Evolutionary conservation across 1,139 yeast species (phyloP), one percentile per base, ranked within the genome.

Genomic region (Hemisphaericaspora subhashii): DNA sequence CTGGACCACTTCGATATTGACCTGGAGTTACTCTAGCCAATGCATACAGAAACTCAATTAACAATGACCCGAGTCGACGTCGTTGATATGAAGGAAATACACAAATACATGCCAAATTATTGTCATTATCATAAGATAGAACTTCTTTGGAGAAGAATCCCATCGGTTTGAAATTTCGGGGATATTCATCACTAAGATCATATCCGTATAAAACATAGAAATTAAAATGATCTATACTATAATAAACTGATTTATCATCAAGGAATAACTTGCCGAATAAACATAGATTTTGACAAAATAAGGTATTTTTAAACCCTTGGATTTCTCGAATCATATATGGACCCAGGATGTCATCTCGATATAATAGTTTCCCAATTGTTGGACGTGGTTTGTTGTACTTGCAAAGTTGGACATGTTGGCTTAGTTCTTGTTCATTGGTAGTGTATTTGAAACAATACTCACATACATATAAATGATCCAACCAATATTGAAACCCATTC

Each of bases 141-240:
- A 84, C 64, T 54, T 92, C 98, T 50, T 87, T 86, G 16, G 97
- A 89, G 54, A 88, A 92, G 57, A 88, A 92, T 1, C 98, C 98
- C 84, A 89, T 79, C 6, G 94, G 89, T 34, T 70, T 54, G 39
- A 54, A 60, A 17, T 48, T 43, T 29, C 17, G 32, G 4, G 22
- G 32, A 9, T 47, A 51, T n/a, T 41, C 40, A 18, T 34, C 37
- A 55, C 33, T 51, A 46, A 36, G 57, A 30, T 56, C 61, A 9
- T 57, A 58, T 26, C 83, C 84, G 54, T 81, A 90, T 32, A 81
- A 67, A 14, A 88, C 72, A 58, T 82, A 92, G 57, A 88, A 88
- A 44, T 87, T 90, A 60, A 86, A 92, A 39, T 77, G 75, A 31
- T 85, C 90, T 7, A 88, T 78, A 34, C 83, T 77, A 60, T 85